Conservation (phyloP, 2,329 filamentous ascomycete species). For the Microsporum canis region DNA sequence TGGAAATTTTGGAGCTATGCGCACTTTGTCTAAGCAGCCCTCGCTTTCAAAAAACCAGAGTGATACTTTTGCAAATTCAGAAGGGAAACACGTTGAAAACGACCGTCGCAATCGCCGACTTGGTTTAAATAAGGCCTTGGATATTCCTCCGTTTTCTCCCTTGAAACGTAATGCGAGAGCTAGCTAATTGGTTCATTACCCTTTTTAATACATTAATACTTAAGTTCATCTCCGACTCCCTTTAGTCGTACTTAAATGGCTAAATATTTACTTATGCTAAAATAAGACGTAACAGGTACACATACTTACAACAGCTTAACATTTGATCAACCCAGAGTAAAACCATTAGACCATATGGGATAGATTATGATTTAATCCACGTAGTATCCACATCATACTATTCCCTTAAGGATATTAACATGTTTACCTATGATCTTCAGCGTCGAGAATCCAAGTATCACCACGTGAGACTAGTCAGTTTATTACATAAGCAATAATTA, state of each 20-base stretch:
- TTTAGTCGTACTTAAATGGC: background rate
- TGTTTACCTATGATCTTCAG: too few relatives aligned
- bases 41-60: background rate
- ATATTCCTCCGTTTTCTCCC: background rate
- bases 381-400: too few relatives aligned
- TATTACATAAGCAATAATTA: background rate
- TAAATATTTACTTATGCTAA: too few relatives aligned
- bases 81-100: background rate
- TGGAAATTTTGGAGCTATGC: background rate
- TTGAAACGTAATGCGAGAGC: slow-evolving; percentile 2
- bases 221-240: background rate
- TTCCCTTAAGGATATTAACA: too few relatives aligned
- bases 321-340: too few relatives aligned
- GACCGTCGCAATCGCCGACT: background rate
- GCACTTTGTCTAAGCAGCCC: background rate
- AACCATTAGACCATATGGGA: too few relatives aligned
- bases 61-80: background rate
- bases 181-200: background rate
- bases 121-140: background rate
- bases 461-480: background rate
- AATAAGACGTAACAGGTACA: too few relatives aligned
- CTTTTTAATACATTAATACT: background rate
- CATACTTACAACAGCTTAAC: too few relatives aligned
- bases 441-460: too few relatives aligned
- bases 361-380: too few relatives aligned